These are phyloP conservation scores for Aureobasidium sp. DNA, from an alignment of 2,329 filamentous ascomycete genomes.

Conservation along the genomic window DNA sequence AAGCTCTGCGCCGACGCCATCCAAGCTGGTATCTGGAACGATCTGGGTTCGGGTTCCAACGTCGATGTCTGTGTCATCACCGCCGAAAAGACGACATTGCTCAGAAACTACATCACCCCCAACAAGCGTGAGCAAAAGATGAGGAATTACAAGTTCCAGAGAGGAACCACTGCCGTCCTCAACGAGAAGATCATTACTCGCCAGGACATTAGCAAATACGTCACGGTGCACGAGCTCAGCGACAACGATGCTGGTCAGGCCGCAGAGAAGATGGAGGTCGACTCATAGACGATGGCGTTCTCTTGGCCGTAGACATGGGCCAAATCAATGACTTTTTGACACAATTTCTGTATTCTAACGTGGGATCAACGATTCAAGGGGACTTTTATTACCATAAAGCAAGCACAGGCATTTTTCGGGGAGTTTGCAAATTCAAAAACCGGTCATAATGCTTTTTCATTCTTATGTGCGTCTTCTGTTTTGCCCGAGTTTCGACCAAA, in stretches of 20 bases:
- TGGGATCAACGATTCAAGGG: background rate
- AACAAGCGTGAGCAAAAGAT: conserved; percentile 88
- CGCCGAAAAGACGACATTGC: conserved; percentile 83
- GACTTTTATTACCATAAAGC: background rate
- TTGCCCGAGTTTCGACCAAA: background rate
- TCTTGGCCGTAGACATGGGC: background rate
- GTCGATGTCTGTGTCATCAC: conserved; percentile 96
- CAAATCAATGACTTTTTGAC: background rate
- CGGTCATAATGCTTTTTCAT: background rate
- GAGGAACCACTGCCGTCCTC: conserved; percentile 89
- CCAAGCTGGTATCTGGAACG: conserved; percentile 96
- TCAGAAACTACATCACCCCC: conserved; percentile 87
- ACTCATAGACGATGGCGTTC: conserved; percentile 29
- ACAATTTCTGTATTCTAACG: conserved; percentile 12
- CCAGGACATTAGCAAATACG: conserved; percentile 88
- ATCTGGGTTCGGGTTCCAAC: conserved; percentile 92
- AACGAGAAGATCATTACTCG: conserved; percentile 95
- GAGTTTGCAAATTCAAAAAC: conserved; percentile 7
- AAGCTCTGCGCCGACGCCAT: conserved; percentile 80
- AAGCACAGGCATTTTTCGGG: conserved; percentile 9
- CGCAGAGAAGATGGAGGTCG: conserved; percentile 59
- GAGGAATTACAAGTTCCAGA: conserved; percentile 82
- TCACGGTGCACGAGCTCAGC: conserved; percentile 80
- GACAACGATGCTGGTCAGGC: conserved; percentile 54
- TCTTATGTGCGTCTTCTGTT: background rate